These are phyloP conservation scores for Ramalina intermedia DNA, from an alignment of 495 filamentous ascomycete genomes.

Conservation along the genomic window DNA sequence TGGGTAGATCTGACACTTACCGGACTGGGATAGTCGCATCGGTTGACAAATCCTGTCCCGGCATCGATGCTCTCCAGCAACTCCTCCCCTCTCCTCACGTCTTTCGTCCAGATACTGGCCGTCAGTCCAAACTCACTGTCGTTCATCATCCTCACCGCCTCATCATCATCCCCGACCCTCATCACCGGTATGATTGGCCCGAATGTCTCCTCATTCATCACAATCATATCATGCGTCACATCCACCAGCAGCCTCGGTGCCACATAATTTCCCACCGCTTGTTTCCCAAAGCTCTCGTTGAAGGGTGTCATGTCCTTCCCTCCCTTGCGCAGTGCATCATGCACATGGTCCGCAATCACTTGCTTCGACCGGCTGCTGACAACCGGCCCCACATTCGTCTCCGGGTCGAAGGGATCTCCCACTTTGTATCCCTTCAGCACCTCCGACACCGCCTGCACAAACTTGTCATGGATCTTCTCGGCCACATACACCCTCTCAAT, in stretches of 20 bases:
- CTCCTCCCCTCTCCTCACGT: slow-evolving; percentile 58
- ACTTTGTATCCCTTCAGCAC: slow-evolving; percentile 81
- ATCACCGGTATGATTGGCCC: slow-evolving; percentile 89
- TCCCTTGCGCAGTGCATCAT: slow-evolving; percentile 73
- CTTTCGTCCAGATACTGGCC: slow-evolving; percentile 97
- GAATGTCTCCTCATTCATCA: slow-evolving; percentile 95
- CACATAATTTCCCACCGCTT: slow-evolving; percentile 67
- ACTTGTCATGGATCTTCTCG: slow-evolving; percentile 64
- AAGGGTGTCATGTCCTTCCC: slow-evolving; percentile 66
- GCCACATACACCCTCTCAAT: slow-evolving; percentile 89
- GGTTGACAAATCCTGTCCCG: slow-evolving; percentile 92
- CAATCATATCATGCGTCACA: slow-evolving; percentile 70
- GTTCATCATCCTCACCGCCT: slow-evolving; percentile 82
- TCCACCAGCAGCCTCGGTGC: slow-evolving; percentile 69
- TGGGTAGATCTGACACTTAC: slow-evolving; percentile 37
- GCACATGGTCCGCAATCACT: slow-evolving; percentile 65
- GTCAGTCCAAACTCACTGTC: slow-evolving; percentile 90
- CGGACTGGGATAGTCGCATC: slow-evolving; percentile 82
- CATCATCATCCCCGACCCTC: slow-evolving; percentile 72
- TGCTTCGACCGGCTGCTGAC: slow-evolving; percentile 61
- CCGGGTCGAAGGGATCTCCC: slow-evolving; percentile 66
- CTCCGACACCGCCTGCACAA: slow-evolving; percentile 61
- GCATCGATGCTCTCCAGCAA: slow-evolving; percentile 75
- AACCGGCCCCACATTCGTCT: slow-evolving; percentile 78
- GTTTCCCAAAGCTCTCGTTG: slow-evolving; percentile 57